phyloP scores from a whole-genome alignment of 495 filamentous ascomycete genomes.

The Aspergillus avenaceus region DNA sequence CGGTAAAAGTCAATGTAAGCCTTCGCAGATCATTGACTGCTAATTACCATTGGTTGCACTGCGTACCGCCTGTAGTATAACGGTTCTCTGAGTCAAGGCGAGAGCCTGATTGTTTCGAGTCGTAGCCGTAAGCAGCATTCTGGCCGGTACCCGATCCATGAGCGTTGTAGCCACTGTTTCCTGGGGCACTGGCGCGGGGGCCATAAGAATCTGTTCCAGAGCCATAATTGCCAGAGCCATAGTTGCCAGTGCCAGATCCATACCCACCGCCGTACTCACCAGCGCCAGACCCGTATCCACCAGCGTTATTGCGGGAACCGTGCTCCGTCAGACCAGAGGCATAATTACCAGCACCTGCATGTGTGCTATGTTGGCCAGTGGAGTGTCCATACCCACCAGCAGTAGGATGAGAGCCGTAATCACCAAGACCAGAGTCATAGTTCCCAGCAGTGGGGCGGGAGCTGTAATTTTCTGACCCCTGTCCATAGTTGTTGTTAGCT shows the following conservation, averaged over 20 bases:
- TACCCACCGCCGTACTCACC: constrained; percentile 1
- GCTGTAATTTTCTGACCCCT: constrained; percentile 12
- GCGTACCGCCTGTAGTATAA: constrained; percentile 1
- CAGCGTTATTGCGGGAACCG: no score
- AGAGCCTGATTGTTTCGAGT: constrained; percentile 8
- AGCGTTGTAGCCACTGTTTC: constrained; percentile 33
- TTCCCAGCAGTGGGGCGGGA: constrained; percentile 12
- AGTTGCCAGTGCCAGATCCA: constrained; percentile 29
- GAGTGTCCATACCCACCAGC: not conserved
- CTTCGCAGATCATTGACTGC: not conserved
- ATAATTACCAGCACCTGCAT: not conserved
- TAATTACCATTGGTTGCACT: constrained; percentile 13
- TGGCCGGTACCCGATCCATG: constrained; percentile 8
- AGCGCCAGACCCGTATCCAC: constrained; percentile 13
- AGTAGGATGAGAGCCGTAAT: not conserved
- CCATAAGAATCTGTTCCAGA: constrained; percentile 4
- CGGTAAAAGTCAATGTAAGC: not conserved
- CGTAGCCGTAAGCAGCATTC: constrained; percentile 1
- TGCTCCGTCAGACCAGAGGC: not conserved
- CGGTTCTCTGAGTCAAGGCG: constrained; percentile 5
- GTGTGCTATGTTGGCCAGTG: no score
- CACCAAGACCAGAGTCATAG: constrained; percentile 9
- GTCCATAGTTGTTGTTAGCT: no score
- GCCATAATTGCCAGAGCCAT: constrained; percentile 36
- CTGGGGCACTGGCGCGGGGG: constrained; percentile 16